Conservation (phyloP, 2,329 filamentous ascomycete species). For the Cladobotryum mycophilum region DNA sequence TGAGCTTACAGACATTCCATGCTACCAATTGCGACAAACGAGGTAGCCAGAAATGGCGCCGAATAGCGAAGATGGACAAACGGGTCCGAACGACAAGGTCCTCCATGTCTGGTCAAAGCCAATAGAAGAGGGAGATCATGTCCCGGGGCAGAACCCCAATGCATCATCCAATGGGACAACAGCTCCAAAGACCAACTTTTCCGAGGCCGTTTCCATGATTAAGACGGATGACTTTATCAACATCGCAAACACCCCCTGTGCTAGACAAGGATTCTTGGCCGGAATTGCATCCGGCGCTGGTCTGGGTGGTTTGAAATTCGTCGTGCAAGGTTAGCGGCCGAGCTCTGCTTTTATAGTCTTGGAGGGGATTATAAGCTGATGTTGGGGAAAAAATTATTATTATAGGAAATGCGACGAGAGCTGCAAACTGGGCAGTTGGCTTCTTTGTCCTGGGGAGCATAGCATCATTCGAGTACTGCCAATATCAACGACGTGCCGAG, state of each 20-base stretch:
- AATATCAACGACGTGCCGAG: conserved; percentile 66
- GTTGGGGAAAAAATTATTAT: not conserved
- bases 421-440: conserved; percentile 81
- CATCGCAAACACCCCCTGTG: conserved; percentile 75
- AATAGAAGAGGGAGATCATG: conserved; percentile 20
- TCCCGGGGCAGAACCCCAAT: conserved; percentile 11
- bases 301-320: conserved; percentile 64
- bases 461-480: conserved; percentile 77
- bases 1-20: conserved; percentile 1
- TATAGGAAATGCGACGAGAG: conserved; percentile 34
- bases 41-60: conserved; percentile 32
- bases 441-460: conserved; percentile 65
- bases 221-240: conserved; percentile 62
- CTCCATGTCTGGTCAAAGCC: conserved; percentile 33
- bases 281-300: conserved; percentile 77
- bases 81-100: conserved; percentile 23
- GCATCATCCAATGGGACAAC: conserved; percentile 1
- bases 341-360: not conserved
- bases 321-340: conserved; percentile 61
- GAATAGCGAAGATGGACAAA: conserved; percentile 22
- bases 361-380: not conserved
- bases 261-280: conserved; percentile 72
- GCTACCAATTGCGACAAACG: conserved; percentile 6
- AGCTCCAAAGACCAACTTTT: conserved; percentile 24
- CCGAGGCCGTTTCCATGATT: conserved; percentile 61